Conservation (phyloP, 164 flowering plant species). For the Santalum album region DNA sequence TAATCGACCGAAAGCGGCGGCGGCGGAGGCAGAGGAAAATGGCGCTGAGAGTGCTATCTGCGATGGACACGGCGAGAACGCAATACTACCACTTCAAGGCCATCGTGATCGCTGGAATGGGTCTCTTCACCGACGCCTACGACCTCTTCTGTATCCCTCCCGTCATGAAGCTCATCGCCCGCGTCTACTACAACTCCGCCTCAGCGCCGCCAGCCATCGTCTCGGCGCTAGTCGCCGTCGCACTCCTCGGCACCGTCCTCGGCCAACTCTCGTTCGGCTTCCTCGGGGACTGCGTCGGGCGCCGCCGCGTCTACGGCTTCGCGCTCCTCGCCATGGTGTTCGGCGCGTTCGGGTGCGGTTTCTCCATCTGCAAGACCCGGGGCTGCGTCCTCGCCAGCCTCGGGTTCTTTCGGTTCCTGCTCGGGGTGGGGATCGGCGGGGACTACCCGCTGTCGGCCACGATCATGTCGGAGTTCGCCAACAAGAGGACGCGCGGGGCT, state of each 20-base stretch:
- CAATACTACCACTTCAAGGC: constrained; percentile 66
- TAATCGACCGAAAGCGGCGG: constrained; percentile 16
- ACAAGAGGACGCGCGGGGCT: neutral
- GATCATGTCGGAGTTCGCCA: constrained; percentile 3
- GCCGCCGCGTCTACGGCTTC: constrained; percentile 43
- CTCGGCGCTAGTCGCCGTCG: constrained; percentile 21
- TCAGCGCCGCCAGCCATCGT: constrained; percentile 1
- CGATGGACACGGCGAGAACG: constrained; percentile 47
- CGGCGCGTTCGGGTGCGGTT: constrained; percentile 45
- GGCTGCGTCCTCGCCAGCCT: constrained; percentile 20
- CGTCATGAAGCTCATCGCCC: constrained; percentile 34
- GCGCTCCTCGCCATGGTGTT: constrained; percentile 38
- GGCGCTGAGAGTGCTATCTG: constrained; percentile 38
- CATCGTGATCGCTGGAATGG: constrained; percentile 64
- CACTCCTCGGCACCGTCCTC: constrained; percentile 39
- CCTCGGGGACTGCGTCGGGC: constrained; percentile 40
- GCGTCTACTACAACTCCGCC: constrained; percentile 26
- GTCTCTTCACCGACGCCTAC: constrained; percentile 60
- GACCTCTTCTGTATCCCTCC: constrained; percentile 59
- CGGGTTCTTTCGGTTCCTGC: neutral
- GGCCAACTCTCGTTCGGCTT: constrained; percentile 41
- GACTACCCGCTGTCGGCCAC: constrained; percentile 1
- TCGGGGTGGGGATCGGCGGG: neutral
- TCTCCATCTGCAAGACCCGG: constrained; percentile 33
- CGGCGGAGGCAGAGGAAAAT: neutral